Conservation (phyloP, 2,329 filamentous ascomycete genomes). For the Rutstroemia sp. region DNA sequence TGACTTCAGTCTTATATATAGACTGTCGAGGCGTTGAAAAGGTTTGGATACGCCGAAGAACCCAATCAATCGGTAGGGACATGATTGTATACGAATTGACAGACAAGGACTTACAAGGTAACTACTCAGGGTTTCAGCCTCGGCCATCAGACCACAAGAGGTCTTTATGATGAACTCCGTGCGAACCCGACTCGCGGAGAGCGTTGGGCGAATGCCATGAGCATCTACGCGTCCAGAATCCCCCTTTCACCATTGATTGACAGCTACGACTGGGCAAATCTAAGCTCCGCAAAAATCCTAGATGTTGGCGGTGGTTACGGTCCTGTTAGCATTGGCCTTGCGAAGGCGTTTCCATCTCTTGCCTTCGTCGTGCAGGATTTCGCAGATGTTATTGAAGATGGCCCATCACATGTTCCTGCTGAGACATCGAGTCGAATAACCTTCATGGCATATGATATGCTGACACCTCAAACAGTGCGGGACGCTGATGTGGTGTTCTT, state of each 20-base stretch:
- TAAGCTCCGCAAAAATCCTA: conserved; percentile 45
- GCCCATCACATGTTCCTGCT: background rate
- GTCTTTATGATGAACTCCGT: background rate
- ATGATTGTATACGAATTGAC: background rate
- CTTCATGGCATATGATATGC: conserved; percentile 6
- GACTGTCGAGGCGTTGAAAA: background rate
- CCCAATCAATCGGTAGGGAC: background rate
- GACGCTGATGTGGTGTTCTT: background rate
- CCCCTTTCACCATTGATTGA: conserved; percentile 45
- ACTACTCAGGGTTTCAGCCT: background rate
- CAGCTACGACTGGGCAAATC: conserved; percentile 44
- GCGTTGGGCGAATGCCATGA: conserved; percentile 49
- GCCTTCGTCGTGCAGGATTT: conserved; percentile 52
- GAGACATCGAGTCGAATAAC: background rate
- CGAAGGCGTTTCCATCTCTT: conserved; percentile 41
- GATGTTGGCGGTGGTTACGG: conserved; percentile 55
- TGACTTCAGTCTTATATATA: too few relatives aligned
- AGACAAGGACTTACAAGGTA: background rate
- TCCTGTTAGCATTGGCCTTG: conserved; percentile 48
- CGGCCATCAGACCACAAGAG: background rate
- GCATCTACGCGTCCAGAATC: conserved; percentile 45
- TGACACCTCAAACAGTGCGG: background rate
- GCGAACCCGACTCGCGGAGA: conserved; percentile 31
- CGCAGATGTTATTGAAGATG: conserved; percentile 33
- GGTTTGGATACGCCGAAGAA: background rate